phyloP scores from a whole-genome alignment of 306 rosid genomes.

The Dicorynia guianensis region DNA sequence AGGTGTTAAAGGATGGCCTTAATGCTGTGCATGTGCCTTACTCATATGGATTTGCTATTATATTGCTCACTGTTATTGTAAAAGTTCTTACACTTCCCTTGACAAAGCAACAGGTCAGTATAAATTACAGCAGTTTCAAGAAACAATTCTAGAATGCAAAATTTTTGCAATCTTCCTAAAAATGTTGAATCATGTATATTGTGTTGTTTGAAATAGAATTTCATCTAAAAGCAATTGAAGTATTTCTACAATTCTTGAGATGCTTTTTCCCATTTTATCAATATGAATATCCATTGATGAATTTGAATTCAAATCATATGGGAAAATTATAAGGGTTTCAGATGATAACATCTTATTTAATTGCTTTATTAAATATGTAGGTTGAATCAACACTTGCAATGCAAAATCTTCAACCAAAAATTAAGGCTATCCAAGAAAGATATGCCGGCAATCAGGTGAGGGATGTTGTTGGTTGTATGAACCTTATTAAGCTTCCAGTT shows the following conservation, averaged over 20 bases:
- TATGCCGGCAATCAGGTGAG: constrained; percentile 72
- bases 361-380: constrained; percentile 34
- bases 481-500: constrained; percentile 26
- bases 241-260: constrained; percentile 29
- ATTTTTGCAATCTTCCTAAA: constrained; percentile 28
- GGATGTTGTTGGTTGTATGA: constrained; percentile 33
- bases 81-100: constrained; percentile 82
- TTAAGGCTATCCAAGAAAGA: constrained; percentile 76
- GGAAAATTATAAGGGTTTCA: not conserved
- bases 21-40: constrained; percentile 86
- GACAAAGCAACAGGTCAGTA: constrained; percentile 92
- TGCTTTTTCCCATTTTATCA: constrained; percentile 13
- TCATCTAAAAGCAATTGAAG: constrained; percentile 13
- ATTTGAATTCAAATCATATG: constrained; percentile 30
- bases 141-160: not conserved
- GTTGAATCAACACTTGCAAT: constrained; percentile 73
- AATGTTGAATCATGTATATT: not conserved
- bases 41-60: constrained; percentile 94
- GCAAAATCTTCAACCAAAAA: constrained; percentile 93
- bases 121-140: constrained; percentile 18
- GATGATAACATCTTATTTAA: not conserved
- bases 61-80: constrained; percentile 85
- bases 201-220: not conserved
- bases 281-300: constrained; percentile 17
- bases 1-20: constrained; percentile 90